Evolutionary conservation across 805 yeast genomes (phyloP), one percentile per base, ranked within the genome.

Genomic region (Wickerhamomyces hampshirensis): DNA sequence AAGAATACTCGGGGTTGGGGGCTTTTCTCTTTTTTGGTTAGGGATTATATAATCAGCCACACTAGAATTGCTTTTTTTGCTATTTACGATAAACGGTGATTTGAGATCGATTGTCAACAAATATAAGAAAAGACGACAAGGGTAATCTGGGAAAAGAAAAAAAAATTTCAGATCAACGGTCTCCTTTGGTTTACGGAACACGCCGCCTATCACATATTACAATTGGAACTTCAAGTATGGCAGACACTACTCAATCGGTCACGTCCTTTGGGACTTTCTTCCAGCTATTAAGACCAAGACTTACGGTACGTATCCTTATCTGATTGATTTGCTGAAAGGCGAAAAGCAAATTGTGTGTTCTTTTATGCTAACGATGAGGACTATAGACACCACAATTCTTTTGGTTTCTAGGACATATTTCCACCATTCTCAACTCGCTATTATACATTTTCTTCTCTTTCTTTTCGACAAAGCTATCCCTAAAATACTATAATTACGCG

Each of bases 381-480:
- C 23, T 39, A 18, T 52, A 59, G 44, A 71, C 78, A 9, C 76
- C 77, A 7, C 86, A 80, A 53, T 78, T 81, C 52, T 76, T 76
- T 48, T 81, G 89, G 89, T 81, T 72, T 46, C 35, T 77, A 18
- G 81, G 84, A 13, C 85, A 81, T 56, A 64, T 73, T 11, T 52
- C 66, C 23, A 73, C 78, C 2, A 44, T 75, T 3, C 46, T 56
- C 36, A 71, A 61, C 55, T 69, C 71, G 49, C 39, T 59, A 4
- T 44, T 59, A 14, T 65, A 63, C 48, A 56, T 63, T 30, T 35
- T 71, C 26, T 62, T 52, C 24, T 67, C 79, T 6, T 63, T 75
- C 36, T 64, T 73, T 13, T 55, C 61, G 7, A 48, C 55, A 43
- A 43, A 51, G 1, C 35, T 51, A 2, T 60, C 69, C 9, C 40